phyloP scores from a whole-genome alignment of 164 flowering plant species.

The Litsea cubeba region DNA sequence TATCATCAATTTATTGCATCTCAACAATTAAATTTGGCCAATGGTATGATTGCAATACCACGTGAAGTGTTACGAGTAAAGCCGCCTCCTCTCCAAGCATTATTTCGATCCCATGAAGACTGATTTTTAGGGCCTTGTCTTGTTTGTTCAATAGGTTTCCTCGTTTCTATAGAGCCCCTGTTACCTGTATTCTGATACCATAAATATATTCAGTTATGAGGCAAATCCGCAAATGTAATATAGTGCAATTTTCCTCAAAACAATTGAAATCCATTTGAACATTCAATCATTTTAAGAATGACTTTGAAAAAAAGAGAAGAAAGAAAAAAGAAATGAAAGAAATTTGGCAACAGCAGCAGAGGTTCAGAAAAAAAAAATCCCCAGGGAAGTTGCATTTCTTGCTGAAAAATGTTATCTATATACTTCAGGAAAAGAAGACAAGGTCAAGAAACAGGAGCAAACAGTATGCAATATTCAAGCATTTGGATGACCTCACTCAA shows the following conservation, averaged over 20 bases:
- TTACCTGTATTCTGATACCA: constrained; percentile 37
- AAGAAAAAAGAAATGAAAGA: not conserved
- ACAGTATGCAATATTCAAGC: no score
- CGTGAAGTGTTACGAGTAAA: constrained; percentile 34
- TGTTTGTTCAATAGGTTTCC: constrained; percentile 32
- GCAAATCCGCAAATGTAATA: constrained; percentile 1
- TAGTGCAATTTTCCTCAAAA: not conserved
- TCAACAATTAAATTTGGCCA: not conserved
- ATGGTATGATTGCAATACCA: constrained; percentile 33
- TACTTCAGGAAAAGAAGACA: no score
- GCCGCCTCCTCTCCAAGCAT: constrained; percentile 46
- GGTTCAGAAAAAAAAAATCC: not conserved
- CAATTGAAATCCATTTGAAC: not conserved
- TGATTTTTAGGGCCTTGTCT: constrained; percentile 20
- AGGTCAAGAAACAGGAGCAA: no score
- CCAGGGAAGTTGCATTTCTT: not conserved
- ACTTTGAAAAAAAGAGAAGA: not conserved
- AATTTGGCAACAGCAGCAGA: not conserved
- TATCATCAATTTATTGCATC: not conserved
- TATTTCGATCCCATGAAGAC: constrained; percentile 36
- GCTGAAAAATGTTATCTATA: not conserved
- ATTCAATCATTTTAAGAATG: not conserved
- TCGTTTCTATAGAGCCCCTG: constrained; percentile 28
- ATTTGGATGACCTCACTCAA: no score
- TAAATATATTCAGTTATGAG: constrained; percentile 3